Evolutionary conservation across 331 rosid species (phyloP).

Genomic region (Pyracantha coccinea): DNA sequence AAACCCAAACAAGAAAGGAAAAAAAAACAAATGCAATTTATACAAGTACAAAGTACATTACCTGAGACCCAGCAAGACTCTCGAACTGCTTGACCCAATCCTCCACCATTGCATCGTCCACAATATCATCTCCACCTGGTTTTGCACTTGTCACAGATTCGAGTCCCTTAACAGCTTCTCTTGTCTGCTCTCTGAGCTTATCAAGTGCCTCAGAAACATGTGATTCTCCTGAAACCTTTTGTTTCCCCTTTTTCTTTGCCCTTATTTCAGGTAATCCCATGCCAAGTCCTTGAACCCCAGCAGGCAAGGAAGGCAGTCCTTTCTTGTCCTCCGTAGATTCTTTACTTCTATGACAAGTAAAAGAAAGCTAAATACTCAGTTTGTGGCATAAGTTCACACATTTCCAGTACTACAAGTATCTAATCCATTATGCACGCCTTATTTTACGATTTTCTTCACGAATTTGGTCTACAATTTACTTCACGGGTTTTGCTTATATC

Average conservation of each 20-base stretch:
- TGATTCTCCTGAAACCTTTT: conserved; percentile 54
- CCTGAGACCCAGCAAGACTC: conserved; percentile 83
- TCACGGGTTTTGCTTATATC: not conserved
- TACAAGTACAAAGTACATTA: conserved; percentile 2
- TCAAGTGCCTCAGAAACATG: conserved; percentile 92
- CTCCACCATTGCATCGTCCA: conserved; percentile 53
- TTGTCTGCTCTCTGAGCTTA: conserved; percentile 81
- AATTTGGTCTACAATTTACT: not conserved
- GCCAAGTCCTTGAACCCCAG: conserved; percentile 83
- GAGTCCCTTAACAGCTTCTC: conserved; percentile 80
- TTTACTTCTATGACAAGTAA: conserved; percentile 18
- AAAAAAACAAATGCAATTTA: not conserved
- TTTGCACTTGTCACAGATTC: conserved; percentile 40
- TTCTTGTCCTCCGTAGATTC: conserved; percentile 27
- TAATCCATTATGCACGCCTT: not conserved
- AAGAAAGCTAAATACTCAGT: not conserved
- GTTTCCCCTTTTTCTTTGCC: conserved; percentile 75
- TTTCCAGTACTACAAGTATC: not conserved
- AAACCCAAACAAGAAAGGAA: not conserved
- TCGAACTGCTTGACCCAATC: conserved; percentile 98
- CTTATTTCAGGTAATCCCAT: conserved; percentile 78
- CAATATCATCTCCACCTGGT: conserved; percentile 37
- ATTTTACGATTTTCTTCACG: not conserved
- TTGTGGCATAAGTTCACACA: not conserved
- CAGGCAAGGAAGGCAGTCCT: conserved; percentile 35